Evolutionary conservation across 257 asterid species (phyloP), one percentile per base, ranked within the genome.

Genomic region (Solanum paucissectum): DNA sequence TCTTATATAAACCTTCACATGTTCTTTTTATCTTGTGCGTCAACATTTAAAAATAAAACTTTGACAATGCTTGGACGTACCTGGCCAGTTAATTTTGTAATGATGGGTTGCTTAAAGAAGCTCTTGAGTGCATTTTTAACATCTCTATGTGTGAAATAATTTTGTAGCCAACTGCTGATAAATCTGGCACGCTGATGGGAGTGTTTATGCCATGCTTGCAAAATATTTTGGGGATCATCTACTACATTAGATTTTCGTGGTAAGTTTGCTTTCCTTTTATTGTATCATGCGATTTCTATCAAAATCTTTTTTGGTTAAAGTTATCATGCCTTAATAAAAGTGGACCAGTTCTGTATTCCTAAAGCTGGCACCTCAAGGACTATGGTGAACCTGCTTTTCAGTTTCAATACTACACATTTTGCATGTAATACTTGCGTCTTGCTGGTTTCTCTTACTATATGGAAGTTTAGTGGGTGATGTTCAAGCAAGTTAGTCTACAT

Each of bases 131-230:
- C 66, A 23, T 86, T 86, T 84, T 64, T 25, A 38, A 37, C 55
- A 72, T 88, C 66, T 86, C 42, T 79, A 58, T 29, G 83, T 82
- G 52, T 87, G 83, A 27, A 37, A 73, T 69, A 46, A 60, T 89
- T 88, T 79, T 88, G 91, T 94, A 97, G 99, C 93, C 90, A 75
- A 85, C 91, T 91, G 93, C 90, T 88, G 90, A 93, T 89, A 94
- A 97, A 92, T 89, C 91, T 87, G 99, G 99, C 76, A 97, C 99
- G 60, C 90, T 95, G 99, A 97, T 97, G 99, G 99, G 99, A 85
- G 99, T 97, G 44, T 95, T 97, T 89, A 92, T 97, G 85, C 99
- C 99, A 89, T 97, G 99, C 91, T 91, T 97, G 94, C 99, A 97
- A 88, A 97, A 93, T 91, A 97, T 97, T 86, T 89, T 97, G 94